A percentile compares a stretch with the other conserved stretches of the same genome.
phyloP scores from a whole-genome alignment of 2,329 filamentous ascomycete genomes.

The Talaromyces sp. region DNA sequence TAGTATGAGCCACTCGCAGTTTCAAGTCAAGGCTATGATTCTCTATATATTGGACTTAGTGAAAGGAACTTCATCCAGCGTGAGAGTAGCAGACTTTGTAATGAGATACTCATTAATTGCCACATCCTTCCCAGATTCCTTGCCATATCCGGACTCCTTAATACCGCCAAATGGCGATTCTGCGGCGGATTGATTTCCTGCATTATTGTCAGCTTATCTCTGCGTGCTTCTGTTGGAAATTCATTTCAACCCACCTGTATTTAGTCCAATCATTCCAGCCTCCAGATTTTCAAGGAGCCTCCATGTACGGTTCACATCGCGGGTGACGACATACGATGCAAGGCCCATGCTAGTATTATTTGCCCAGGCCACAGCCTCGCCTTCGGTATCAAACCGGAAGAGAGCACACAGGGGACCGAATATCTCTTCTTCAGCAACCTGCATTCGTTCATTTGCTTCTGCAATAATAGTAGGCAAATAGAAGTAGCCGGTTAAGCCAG shows the following conservation, averaged over 20 bases:
- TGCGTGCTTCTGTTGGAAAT: neutral
- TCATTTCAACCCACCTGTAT: slow-evolving; percentile 53
- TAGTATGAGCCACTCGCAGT: too few relatives aligned
- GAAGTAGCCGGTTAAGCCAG: slow-evolving; percentile 64
- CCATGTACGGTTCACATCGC: slow-evolving; percentile 53
- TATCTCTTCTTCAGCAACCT: slow-evolving; percentile 59
- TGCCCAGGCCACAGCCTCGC: slow-evolving; percentile 59
- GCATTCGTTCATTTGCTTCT: slow-evolving; percentile 58
- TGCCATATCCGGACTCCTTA: slow-evolving; percentile 66
- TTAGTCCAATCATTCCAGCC: slow-evolving; percentile 67
- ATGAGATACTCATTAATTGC: slow-evolving; percentile 60
- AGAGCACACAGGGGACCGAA: slow-evolving; percentile 65
- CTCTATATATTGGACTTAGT: too few relatives aligned
- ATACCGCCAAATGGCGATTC: slow-evolving; percentile 66
- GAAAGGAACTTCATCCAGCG: too few relatives aligned
- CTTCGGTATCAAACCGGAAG: slow-evolving; percentile 64
- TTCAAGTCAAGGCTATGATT: too few relatives aligned
- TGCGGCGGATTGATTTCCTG: slow-evolving; percentile 33
- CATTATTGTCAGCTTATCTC: neutral
- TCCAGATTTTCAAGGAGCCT: slow-evolving; percentile 65
- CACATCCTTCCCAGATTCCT: slow-evolving; percentile 65
- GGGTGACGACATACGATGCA: slow-evolving; percentile 67
- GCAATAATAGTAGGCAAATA: slow-evolving; percentile 66
- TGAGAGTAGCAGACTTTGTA: neutral
- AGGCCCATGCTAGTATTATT: slow-evolving; percentile 64